Conservation (phyloP, 1,139 yeast species). For the Yamadazyma taylorii region DNA sequence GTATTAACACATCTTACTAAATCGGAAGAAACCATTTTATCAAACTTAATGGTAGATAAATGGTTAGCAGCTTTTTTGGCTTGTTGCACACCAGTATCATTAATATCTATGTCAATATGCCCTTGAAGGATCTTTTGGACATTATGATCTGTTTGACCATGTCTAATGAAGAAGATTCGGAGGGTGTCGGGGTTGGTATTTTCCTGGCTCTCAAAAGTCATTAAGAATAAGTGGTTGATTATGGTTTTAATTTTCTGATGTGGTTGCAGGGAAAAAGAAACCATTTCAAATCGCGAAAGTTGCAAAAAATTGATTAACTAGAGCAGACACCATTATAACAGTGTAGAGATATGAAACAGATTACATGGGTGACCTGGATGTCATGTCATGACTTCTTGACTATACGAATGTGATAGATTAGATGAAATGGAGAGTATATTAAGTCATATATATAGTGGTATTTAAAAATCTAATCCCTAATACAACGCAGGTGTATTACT, state of each 20-base stretch:
- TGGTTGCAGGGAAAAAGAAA: no score
- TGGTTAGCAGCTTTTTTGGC: constrained; percentile 51
- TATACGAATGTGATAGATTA: no score
- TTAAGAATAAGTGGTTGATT: constrained; percentile 10
- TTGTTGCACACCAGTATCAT: constrained; percentile 57
- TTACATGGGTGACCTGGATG: no score
- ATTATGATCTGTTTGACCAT: constrained; percentile 80
- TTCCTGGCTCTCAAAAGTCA: constrained; percentile 30
- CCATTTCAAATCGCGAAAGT: no score
- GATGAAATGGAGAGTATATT: constrained; percentile 14
- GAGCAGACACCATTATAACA: no score
- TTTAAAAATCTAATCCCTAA: no score
- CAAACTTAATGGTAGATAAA: constrained; percentile 43
- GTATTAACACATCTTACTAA: constrained; percentile 62
- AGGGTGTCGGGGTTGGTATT: constrained; percentile 41
- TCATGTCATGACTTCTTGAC: no score
- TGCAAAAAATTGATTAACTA: no score
- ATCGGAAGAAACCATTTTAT: constrained; percentile 59
- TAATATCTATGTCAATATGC: constrained; percentile 61
- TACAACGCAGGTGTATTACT: constrained; percentile 34
- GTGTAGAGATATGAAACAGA: no score
- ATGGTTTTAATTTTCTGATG: neutral
- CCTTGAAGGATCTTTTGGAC: constrained; percentile 70
- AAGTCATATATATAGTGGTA: no score
- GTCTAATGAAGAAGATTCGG: constrained; percentile 66